Evolutionary conservation across 345 rosid genomes (phyloP).

Genomic region (Turnera subulata): DNA sequence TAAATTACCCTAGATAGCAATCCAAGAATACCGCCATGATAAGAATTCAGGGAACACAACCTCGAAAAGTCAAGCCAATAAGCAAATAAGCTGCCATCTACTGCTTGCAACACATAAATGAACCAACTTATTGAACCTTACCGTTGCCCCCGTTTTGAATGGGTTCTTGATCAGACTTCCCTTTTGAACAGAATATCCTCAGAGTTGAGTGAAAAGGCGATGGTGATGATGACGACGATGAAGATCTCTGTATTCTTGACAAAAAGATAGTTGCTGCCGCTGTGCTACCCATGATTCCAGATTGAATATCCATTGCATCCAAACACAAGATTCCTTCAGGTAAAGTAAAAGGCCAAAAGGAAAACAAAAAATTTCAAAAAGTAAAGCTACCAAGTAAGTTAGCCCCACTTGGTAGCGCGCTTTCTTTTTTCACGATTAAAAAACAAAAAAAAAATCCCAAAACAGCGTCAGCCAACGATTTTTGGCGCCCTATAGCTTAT

Average conservation of each 20-base stretch:
- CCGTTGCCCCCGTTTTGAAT: slow-evolving; percentile 34
- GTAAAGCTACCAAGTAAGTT: background rate
- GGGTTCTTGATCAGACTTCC: slow-evolving; percentile 32
- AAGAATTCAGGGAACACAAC: background rate
- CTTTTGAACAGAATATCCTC: slow-evolving; percentile 42
- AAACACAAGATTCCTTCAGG: slow-evolving; percentile 7
- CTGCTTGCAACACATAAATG: too few relatives aligned
- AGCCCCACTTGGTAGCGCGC: background rate
- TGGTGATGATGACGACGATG: slow-evolving; percentile 10
- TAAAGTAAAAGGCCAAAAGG: background rate
- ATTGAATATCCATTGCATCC: slow-evolving; percentile 45
- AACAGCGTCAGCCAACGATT: slow-evolving; percentile 3
- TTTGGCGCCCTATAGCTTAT: slow-evolving; percentile 1
- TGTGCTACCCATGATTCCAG: slow-evolving; percentile 21
- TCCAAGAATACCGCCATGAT: background rate
- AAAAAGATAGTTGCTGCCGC: slow-evolving; percentile 12
- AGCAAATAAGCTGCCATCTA: too few relatives aligned
- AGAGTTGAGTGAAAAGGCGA: slow-evolving; percentile 12
- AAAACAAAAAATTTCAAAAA: too few relatives aligned
- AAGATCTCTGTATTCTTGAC: background rate
- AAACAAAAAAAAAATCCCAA: background rate
- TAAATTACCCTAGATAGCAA: background rate
- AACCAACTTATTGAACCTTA: background rate
- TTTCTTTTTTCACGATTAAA: background rate
- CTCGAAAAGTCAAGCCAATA: background rate